Base-by-base conservation (phyloP, 2,329 filamentous ascomycete genomes). In the Thielaviopsis ethacetica region DNA sequence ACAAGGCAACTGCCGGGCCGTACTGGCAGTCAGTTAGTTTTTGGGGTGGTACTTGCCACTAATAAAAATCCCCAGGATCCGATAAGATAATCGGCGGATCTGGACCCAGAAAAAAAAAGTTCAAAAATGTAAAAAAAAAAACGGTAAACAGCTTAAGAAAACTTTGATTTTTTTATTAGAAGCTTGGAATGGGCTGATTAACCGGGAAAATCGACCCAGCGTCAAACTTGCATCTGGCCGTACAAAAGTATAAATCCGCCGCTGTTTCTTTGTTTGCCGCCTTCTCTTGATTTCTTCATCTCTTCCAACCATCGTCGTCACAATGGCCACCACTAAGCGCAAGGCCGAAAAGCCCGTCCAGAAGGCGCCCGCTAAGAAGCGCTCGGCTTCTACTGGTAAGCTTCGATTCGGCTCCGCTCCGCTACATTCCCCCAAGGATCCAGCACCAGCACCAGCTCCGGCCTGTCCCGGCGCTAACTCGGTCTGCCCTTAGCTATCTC, bases 271-370 rank as follows among this genome's bases (percentile, higher is more conserved):
- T 47, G 59, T 55, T 50, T 44, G 47, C 50, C 56, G 47, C 47
- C 53, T 51, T 59, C 26, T 24, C 24, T 1, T 47, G 15, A 15
- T 58, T 6, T 15, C 44, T 57, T 55, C 12, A n/a, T 6, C 53
- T 52, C 21, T 26, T 57, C 66, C 66, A 68, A 66, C 67, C 3
- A 22, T 7, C n/a, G 22, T 38, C 17, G 19, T 19, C 34, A 53
- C 38, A 47, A 58, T 54, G 24, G n/a, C 51, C 65, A 72, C 63
- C 5, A 81, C 81, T 77, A 83, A 83, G 72, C 77, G 80, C 72
- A 83, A 83, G 69, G 79, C 80, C 62, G 74, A 76, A 53, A 71
- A 74, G 63, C 67, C 68, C 57, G 70, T 68, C 62, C 70, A 70
- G 66, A 73, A 72, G 61, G 74, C 70, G 64, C 70, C 70, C 63